Conservation (phyloP, 2,329 filamentous ascomycete genomes). For the Fusarium penzigii region DNA sequence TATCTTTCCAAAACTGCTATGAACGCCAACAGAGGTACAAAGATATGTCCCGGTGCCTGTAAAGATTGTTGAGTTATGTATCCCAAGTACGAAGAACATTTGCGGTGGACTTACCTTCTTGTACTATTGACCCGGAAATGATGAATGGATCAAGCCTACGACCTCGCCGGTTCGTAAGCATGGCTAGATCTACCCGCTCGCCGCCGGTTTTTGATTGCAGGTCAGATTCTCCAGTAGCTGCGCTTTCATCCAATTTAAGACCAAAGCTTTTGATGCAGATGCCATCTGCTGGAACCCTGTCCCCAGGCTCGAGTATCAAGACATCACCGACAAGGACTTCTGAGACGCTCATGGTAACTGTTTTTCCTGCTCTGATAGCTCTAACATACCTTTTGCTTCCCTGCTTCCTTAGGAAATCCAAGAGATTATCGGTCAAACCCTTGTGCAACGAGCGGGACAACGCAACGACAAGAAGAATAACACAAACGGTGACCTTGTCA, state of each 20-base stretch:
- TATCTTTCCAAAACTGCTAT: constrained; percentile 56
- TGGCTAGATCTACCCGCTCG: constrained; percentile 56
- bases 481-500: constrained; percentile 31
- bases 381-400: constrained; percentile 67
- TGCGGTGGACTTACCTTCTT: constrained; percentile 55
- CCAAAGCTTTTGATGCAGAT: constrained; percentile 60
- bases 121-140: constrained; percentile 56
- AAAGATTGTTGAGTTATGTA: no score
- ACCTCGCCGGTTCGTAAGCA: constrained; percentile 43
- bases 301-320: constrained; percentile 67
- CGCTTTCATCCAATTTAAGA: constrained; percentile 69
- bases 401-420: constrained; percentile 62
- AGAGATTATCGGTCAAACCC: constrained; percentile 66
- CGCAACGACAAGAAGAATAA: constrained; percentile 64
- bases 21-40: constrained; percentile 55
- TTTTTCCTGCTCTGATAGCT: constrained; percentile 66
- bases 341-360: constrained; percentile 62
- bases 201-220: constrained; percentile 67
- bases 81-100: no score
- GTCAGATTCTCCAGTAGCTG: constrained; percentile 73
- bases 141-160: constrained; percentile 66
- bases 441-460: constrained; percentile 69
- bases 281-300: constrained; percentile 71
- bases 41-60: constrained; percentile 57
- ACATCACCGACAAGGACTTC: constrained; percentile 71